These are phyloP conservation scores for Paraleonurus japonicus DNA, from an alignment of 257 asterid genomes.

Conservation along the genomic window DNA sequence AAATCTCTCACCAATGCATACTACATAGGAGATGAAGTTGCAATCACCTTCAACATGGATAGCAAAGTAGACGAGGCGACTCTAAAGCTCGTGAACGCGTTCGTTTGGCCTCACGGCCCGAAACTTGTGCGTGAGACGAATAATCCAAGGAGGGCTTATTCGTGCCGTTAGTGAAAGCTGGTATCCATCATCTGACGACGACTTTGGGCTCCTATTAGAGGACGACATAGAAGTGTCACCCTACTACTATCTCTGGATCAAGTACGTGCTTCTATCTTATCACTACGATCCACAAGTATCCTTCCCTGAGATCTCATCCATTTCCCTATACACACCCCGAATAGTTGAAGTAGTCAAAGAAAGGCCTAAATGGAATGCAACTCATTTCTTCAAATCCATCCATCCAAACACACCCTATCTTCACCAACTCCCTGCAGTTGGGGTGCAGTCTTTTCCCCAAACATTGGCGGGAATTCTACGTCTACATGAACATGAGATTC, in stretches of 20 bases:
- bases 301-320: slow-evolving; percentile 80
- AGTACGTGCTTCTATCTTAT: slow-evolving; percentile 72
- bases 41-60: slow-evolving; percentile 88
- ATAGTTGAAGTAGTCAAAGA: slow-evolving; percentile 92
- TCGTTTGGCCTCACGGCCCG: slow-evolving; percentile 86
- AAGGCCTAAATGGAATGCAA: slow-evolving; percentile 92
- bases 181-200: slow-evolving; percentile 89
- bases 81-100: slow-evolving; percentile 58
- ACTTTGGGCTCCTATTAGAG: slow-evolving; percentile 80
- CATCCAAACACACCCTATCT: slow-evolving; percentile 96
- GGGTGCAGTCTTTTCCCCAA: slow-evolving; percentile 97
- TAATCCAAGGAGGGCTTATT: slow-evolving; percentile 92
- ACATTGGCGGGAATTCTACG: slow-evolving; percentile 93
- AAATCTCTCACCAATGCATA: slow-evolving; percentile 71
- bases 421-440: slow-evolving; percentile 90
- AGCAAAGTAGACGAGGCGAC: slow-evolving; percentile 83
- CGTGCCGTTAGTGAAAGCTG: slow-evolving; percentile 95
- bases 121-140: slow-evolving; percentile 68
- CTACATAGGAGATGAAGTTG: slow-evolving; percentile 76
- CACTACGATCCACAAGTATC: slow-evolving; percentile 89
- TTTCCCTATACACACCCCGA: slow-evolving; percentile 90
- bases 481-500: slow-evolving; percentile 92
- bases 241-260: slow-evolving; percentile 87
- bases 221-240: slow-evolving; percentile 97
- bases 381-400: slow-evolving; percentile 61